Conservation (phyloP, 441 rosid genomes). For the Populus hybrid region DNA sequence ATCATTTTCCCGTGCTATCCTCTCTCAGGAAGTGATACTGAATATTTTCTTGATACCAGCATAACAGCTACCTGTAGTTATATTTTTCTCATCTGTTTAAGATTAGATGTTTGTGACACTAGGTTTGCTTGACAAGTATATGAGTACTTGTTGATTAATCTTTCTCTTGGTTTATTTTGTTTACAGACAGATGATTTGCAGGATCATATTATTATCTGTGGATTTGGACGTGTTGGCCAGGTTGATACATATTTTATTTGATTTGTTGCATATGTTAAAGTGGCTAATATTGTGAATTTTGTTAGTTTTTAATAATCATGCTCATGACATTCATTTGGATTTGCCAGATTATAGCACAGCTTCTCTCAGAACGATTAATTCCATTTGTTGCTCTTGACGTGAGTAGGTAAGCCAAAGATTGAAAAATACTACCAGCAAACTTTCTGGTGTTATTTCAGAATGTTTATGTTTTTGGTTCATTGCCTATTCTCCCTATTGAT, state of each 20-base stretch:
- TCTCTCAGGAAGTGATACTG: constrained; percentile 4
- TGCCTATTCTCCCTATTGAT: background rate
- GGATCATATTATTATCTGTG: constrained; percentile 92
- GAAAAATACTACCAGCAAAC: background rate
- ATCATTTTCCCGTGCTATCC: background rate
- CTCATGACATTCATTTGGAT: constrained; percentile 18
- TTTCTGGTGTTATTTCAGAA: constrained; percentile 8
- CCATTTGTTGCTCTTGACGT: constrained; percentile 98
- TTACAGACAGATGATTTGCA: constrained; percentile 97
- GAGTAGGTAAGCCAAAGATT: constrained; percentile 59
- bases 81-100: background rate
- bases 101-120: background rate
- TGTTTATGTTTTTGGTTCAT: background rate
- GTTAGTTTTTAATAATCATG: background rate
- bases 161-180: constrained; percentile 24
- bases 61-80: background rate
- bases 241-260: constrained; percentile 31
- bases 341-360: constrained; percentile 94
- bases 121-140: background rate
- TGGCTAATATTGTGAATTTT: background rate
- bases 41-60: too few species aligned
- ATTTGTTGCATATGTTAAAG: background rate
- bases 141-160: constrained; percentile 6
- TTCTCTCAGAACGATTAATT: constrained; percentile 93
- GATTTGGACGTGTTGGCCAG: constrained; percentile 99